Base-by-base conservation (phyloP, 2,329 filamentous ascomycete genomes). In the Claviceps arundinis region DNA sequence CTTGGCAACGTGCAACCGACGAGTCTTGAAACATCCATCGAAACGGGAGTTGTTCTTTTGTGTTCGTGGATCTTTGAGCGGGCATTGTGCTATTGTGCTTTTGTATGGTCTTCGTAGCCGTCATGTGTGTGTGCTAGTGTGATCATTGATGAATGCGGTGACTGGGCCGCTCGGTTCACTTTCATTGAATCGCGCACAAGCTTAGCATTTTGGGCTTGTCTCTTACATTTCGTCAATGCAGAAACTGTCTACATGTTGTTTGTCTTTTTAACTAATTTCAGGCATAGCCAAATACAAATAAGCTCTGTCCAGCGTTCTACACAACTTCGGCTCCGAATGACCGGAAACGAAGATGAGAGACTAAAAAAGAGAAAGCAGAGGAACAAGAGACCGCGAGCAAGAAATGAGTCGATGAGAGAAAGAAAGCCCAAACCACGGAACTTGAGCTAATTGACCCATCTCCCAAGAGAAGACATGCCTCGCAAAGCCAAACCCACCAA, bases 401-500 rank as follows among this genome's bases (percentile, higher is more conserved):
- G 19, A 13, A 43, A 6, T 14, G 6, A 9, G 37, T 38, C 37
- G n/a, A 38, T 8, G 4, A 41, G 6, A 22, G 2, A 22, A 22
- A 43, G 4, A 45, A 26, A 44, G 5, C 42, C 26, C 14, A 45
- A 16, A 26, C 9, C 9, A 34, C 30, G 30, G 30, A 34, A 11
- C 3, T 34, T 2, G 3, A 34, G 30, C 45, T 37, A 38, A 17
- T 16, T 16, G 2, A 8, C 6, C 5, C 5, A 4, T 8, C 4
- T 9, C n/a, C 26, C 17, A 37, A 16, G 5, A 22, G 30, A 41
- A 46, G 47, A 2, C 30, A 55, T 55, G 53, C 50, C 53, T 30
- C 53, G 50, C 24, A 52, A 52, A 47, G 34, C 38, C 41, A 52
- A 50, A n/a, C 11, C 11, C n/a, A 45, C 22, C 22, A 22, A 24